A percentile compares a stretch with the other conserved stretches of the same genome.
Evolutionary conservation across 306 rosid species (phyloP).

Genomic region (barrel medic (Medicago truncatula)): MtrunA17r5.0-ANR NC_053045.1:34749501-34750000

Average conservation of each 20-base stretch:
- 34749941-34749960: conserved; percentile 72
- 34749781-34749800: conserved; percentile 90
- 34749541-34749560: conserved; percentile 78
- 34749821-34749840: conserved; percentile 95
- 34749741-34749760: conserved; percentile 88
- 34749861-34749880: conserved; percentile 77
- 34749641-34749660: conserved; percentile 16
- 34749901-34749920: conserved; percentile 85
- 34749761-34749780: conserved; percentile 86
- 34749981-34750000: conserved; percentile 84
- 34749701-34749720: conserved; percentile 92
- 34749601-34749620: conserved; percentile 55
- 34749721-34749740: conserved; percentile 88
- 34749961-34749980: conserved; percentile 87
- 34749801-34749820: conserved; percentile 92
- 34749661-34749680: conserved; percentile 49
- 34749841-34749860: conserved; percentile 82
- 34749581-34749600: conserved; percentile 85
- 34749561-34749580: conserved; percentile 90
- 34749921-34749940: conserved; percentile 70
- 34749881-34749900: conserved; percentile 96
- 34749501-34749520: conserved; percentile 66
- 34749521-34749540: conserved; percentile 87
- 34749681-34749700: conserved; percentile 87
- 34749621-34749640: conserved; percentile 31